A percentile compares a stretch with the other conserved stretches of the same genome.
phyloP scores from a whole-genome alignment of 176 grass and related monocot species.

The Aegilops speltoides region DNA sequence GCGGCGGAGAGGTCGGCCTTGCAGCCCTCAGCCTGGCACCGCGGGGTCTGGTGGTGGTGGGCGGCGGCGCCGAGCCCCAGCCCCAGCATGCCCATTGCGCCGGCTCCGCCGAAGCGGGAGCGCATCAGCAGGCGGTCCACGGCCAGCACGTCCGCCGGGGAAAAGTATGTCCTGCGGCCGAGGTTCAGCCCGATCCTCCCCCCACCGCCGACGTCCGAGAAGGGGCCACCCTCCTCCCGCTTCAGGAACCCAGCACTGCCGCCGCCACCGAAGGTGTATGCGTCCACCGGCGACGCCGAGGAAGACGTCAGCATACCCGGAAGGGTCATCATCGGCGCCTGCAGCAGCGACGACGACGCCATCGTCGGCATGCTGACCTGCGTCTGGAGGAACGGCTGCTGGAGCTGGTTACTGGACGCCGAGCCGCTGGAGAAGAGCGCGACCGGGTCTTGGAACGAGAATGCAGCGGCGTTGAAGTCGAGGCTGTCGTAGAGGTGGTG shows the following conservation, averaged over 20 bases:
- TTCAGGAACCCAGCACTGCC: slow-evolving; percentile 47
- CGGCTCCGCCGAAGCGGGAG: slow-evolving; percentile 22
- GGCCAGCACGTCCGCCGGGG: slow-evolving; percentile 52
- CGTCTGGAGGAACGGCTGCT: slow-evolving; percentile 14
- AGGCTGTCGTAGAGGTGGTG: slow-evolving; percentile 34
- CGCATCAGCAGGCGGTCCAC: slow-evolving; percentile 54
- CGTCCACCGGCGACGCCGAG: background rate
- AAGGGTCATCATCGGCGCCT: slow-evolving; percentile 15
- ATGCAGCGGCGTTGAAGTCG: slow-evolving; percentile 24
- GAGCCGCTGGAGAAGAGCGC: slow-evolving; percentile 15
- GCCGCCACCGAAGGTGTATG: slow-evolving; percentile 33
- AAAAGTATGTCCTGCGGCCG: slow-evolving; percentile 76
- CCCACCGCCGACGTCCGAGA: slow-evolving; percentile 20
- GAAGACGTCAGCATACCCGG: background rate
- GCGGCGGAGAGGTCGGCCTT: slow-evolving; percentile 77
- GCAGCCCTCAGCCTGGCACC: slow-evolving; percentile 92
- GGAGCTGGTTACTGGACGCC: background rate
- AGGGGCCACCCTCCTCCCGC: slow-evolving; percentile 34
- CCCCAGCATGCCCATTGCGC: slow-evolving; percentile 43
- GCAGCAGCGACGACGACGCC: background rate
- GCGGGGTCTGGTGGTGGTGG: slow-evolving; percentile 58
- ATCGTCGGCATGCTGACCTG: slow-evolving; percentile 42
- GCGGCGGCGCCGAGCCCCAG: slow-evolving; percentile 34
- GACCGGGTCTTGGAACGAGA: slow-evolving; percentile 43
- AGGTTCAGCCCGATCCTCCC: slow-evolving; percentile 80